These are phyloP conservation scores for Aspergillus fructus DNA, from an alignment of 2,329 filamentous ascomycete species.

Conservation along the genomic window DNA sequence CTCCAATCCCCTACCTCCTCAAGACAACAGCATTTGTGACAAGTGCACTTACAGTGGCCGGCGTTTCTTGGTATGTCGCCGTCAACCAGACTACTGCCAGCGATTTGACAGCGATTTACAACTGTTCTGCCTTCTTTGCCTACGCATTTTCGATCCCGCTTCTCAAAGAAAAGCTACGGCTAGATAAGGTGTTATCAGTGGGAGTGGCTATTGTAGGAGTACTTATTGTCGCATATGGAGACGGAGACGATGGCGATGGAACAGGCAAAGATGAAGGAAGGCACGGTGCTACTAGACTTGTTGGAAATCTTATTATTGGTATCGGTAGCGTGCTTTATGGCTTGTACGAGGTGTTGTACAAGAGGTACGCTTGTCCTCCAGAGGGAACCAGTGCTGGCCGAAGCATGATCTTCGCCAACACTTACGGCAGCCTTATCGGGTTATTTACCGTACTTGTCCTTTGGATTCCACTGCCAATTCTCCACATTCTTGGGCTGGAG, in stretches of 20 bases:
- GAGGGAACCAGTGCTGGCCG: constrained; percentile 80
- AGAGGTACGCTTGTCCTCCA: constrained; percentile 86
- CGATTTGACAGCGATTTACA: constrained; percentile 97
- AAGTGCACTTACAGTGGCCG: constrained; percentile 81
- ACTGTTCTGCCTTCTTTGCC: constrained; percentile 97
- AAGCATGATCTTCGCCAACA: constrained; percentile 95
- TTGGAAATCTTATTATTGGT: constrained; percentile 91
- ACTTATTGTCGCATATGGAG: constrained; percentile 92
- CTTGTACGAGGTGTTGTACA: constrained; percentile 96
- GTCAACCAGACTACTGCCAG: constrained; percentile 90
- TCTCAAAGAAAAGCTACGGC: constrained; percentile 76
- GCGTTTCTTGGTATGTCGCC: constrained; percentile 92
- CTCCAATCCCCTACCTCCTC: constrained; percentile 71
- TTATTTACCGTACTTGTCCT: constrained; percentile 80
- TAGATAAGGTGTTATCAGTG: constrained; percentile 85
- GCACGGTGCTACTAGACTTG: constrained; percentile 64
- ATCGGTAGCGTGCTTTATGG: constrained; percentile 89
- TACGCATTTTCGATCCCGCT: constrained; percentile 95
- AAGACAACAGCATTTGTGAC: constrained; percentile 80
- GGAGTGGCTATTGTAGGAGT: constrained; percentile 85
- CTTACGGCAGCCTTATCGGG: constrained; percentile 85
- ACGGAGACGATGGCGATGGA: constrained; percentile 51
- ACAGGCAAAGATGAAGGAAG: constrained; percentile 32
- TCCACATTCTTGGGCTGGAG: constrained; percentile 78
- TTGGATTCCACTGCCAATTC: constrained; percentile 85